Evolutionary conservation across 176 grass and related monocot species (phyloP), one percentile per base, ranked within the genome.

Genomic region (Microstegium vimineum): DNA sequence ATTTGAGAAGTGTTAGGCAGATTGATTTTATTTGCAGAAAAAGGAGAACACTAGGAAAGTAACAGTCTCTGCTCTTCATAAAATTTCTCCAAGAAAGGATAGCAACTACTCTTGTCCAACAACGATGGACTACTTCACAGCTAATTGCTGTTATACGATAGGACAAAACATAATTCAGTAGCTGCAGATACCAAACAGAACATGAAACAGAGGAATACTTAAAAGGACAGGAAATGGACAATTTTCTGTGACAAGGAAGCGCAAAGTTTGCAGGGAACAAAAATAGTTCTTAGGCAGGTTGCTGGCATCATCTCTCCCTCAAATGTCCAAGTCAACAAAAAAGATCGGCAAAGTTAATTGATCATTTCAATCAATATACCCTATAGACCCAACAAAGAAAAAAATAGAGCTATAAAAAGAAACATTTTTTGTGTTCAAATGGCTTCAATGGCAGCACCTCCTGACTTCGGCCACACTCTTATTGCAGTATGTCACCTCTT

Each of bases 351-450:
- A 75, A 76, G 42, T 85, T 81, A 69, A 69, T 11, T 26, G 23
- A 30, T 33, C 75, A 52, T 38, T 68, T 49, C 36, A 13, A 80
- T 64, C 57, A 76, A 75, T 76, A 80, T 82, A 82, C 80, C 74
- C 74, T 70, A 75, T 82, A 85, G 57, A 80, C 86, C 77, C 60
- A 75, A 47, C 82, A 87, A 87, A 69, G 66, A 91, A 91, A 82
- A 85, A 20, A 89, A 81, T 65, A 79, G 37, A 82, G 68, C 49
- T 80, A n/a, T n/a, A 84, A 71, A 79, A 20, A 13, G 12, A 22
- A 84, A 63, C 65, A 81, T 40, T 43, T 83, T 56, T 2, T 68
- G 64, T 62, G 78, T 62, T 85, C 51, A 62, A 88, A 77, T 41
- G 79, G 26, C 77, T 75, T 74, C 56, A 62, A 43, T 27, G 60